Evolutionary conservation across 164 flowering plant genomes (phyloP), one percentile per base, ranked within the genome.

Genomic region (Chimonanthus praecox): DNA sequence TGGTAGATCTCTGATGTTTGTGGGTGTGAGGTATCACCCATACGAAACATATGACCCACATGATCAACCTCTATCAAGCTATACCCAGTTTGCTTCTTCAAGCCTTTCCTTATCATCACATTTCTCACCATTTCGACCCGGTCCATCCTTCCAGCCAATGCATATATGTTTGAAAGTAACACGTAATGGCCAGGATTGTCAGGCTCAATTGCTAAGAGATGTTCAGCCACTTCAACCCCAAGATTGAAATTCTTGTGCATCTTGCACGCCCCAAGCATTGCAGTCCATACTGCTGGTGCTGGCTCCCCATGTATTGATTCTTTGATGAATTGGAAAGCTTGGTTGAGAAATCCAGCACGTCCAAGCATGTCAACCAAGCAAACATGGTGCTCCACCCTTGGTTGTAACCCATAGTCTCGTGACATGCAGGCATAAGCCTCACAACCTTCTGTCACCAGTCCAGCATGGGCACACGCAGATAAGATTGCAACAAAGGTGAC

Each of bases 221-320:
- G 83, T 75, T 89, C 90, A 1, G 90, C 93, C 10, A 81, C 89
- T 73, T 79, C 54, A 0, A 81, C 87, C 44, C 93, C 90, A 33
- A 89, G 76, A 45, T 87, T 85, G 11, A 85, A 82, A 68, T 87
- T 84, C 80, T 85, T 88, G 66, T 92, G 93, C 90, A 92, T 83
- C 81, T 88, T 90, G 83, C 97, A 92, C 2, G 94, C 90, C 16
- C 92, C 93, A 18, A 90, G 90, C 90, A 92, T 77, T 44, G 97
- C 90, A 18, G 94, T 90, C 90, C 90, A 90, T 18, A 90, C 74
- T 4, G 92, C 90, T 0, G 92, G 85, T 45, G 82, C 78, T 51
- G 88, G 81, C 76, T 76, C 75, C 44, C 71, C 78, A 13, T 54
- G 74, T 64, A 80, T 72, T 20, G 70, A 44, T 13, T 78, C 76